Evolutionary conservation across 768 basidiomycete genomes (phyloP).

Genomic region (Calvatia gigantea): DNA sequence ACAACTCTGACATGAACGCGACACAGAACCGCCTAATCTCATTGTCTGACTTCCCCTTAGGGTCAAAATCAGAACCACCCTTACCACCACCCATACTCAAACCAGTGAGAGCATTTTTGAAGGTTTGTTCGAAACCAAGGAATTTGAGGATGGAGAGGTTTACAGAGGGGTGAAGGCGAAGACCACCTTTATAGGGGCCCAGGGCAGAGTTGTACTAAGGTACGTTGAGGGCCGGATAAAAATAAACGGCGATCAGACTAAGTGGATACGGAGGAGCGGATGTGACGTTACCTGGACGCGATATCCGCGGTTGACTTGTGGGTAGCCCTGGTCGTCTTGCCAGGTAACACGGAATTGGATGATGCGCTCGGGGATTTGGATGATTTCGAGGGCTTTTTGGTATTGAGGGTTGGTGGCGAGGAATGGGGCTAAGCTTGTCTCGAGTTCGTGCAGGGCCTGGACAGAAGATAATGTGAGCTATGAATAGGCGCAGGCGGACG

Average conservation of each 20-base stretch:
- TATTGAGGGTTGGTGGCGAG: conserved; percentile 65
- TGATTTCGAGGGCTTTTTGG: conserved; percentile 61
- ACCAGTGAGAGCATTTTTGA: conserved; percentile 79
- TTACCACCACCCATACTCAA: conserved; percentile 78
- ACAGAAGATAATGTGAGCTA: background rate
- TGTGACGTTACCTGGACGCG: conserved; percentile 74
- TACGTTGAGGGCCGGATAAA: background rate
- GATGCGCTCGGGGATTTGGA: conserved; percentile 53
- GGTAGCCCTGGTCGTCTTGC: conserved; percentile 65
- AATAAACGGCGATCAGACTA: background rate
- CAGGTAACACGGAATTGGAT: conserved; percentile 73
- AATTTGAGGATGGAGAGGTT: conserved; percentile 83
- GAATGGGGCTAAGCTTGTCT: conserved; percentile 58
- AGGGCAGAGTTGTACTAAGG: conserved; percentile 78
- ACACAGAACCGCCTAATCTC: conserved; percentile 72
- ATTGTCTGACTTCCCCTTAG: conserved; percentile 74
- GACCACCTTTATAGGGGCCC: conserved; percentile 77
- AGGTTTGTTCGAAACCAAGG: conserved; percentile 79
- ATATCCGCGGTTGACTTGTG: conserved; percentile 72
- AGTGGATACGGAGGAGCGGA: conserved; percentile 15
- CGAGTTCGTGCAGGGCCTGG: conserved; percentile 66
- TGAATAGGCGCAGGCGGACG: background rate
- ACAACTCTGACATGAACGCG: conserved; percentile 74
- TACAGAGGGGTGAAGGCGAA: conserved; percentile 75
- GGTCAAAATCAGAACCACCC: conserved; percentile 78